A percentile compares a stretch with the other conserved stretches of the same genome.
These are phyloP conservation scores for Rhynchospora breviuscula DNA, from an alignment of 176 grass and related monocot genomes.

Conservation along the genomic window DNA sequence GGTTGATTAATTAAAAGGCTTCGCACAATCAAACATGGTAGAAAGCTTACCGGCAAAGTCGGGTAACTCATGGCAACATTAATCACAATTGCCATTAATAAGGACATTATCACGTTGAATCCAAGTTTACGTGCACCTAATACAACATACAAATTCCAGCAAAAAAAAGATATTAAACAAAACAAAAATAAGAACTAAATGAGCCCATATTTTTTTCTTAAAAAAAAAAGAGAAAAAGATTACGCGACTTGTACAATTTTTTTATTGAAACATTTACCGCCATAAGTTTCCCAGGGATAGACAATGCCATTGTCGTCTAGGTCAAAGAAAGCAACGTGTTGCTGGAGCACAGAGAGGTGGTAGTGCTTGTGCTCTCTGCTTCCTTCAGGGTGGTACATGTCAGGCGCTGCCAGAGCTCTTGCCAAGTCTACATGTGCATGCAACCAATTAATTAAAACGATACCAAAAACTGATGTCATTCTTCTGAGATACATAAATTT, in stretches of 20 bases:
- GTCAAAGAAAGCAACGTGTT: constrained; percentile 42
- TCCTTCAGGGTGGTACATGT: constrained; percentile 48
- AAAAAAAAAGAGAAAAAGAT: too few relatives aligned
- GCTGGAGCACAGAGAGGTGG: constrained; percentile 32
- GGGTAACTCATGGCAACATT: constrained; percentile 30
- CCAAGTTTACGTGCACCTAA: constrained; percentile 27
- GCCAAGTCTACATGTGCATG: constrained; percentile 29
- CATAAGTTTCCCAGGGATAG: constrained; percentile 42
- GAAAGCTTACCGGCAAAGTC: constrained; percentile 29
- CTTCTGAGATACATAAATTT: not conserved
- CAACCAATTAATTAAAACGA: not conserved
- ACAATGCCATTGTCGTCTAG: constrained; percentile 36
- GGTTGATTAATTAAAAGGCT: not conserved
- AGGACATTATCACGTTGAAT: constrained; percentile 34
- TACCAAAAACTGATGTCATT: not conserved
- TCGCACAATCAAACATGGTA: not conserved
- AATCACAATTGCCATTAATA: constrained; percentile 23
- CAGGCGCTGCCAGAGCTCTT: constrained; percentile 34
- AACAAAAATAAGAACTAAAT: not conserved
- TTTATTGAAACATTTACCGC: constrained; percentile 18
- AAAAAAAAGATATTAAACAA: not conserved
- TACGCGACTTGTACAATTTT: not conserved
- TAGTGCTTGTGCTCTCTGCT: constrained; percentile 42
- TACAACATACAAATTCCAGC: not conserved
- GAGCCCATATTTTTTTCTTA: too few relatives aligned